These are phyloP conservation scores for Pneumocystis sp. DNA, from an alignment of 1,139 yeast genomes.

Conservation along the genomic window DNA sequence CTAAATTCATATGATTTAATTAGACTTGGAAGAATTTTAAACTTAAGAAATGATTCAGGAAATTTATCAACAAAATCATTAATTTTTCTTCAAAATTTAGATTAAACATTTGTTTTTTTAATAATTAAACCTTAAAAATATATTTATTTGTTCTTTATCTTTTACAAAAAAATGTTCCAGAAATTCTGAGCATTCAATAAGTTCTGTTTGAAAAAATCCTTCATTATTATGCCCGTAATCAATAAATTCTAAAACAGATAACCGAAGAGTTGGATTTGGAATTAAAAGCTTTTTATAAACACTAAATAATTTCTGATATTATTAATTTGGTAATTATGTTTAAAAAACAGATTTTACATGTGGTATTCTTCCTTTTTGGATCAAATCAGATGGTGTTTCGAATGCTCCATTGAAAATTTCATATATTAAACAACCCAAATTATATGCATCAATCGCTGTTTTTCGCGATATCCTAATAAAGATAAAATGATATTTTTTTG, in stretches of 20 bases:
- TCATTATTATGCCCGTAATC: constrained; percentile 28
- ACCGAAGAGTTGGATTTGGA: constrained; percentile 26
- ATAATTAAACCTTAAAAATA: constrained; percentile 26
- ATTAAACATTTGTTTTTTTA: neutral
- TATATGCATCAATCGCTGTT: constrained; percentile 39
- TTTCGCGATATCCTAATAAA: neutral
- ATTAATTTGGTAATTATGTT: neutral
- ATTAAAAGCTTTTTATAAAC: constrained; percentile 19
- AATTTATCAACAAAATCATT: constrained; percentile 24
- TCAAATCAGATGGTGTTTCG: constrained; percentile 17
- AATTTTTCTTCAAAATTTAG: constrained; percentile 21
- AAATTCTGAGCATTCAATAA: constrained; percentile 33
- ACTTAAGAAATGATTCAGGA: constrained; percentile 50
- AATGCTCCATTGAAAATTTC: constrained; percentile 30
- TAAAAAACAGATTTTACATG: constrained; percentile 21
- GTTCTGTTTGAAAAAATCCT: constrained; percentile 30
- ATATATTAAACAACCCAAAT: constrained; percentile 43
- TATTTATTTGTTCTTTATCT: constrained; percentile 36
- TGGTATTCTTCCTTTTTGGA: constrained; percentile 18
- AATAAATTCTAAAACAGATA: constrained; percentile 37
- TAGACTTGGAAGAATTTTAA: constrained; percentile 55
- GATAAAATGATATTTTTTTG: constrained; percentile 2
- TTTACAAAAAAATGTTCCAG: constrained; percentile 35
- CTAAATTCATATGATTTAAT: constrained; percentile 28
- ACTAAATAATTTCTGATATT: neutral